Evolutionary conservation across 345 rosid genomes (phyloP).

Genomic region (Eucalyptus sideroxylon): DNA sequence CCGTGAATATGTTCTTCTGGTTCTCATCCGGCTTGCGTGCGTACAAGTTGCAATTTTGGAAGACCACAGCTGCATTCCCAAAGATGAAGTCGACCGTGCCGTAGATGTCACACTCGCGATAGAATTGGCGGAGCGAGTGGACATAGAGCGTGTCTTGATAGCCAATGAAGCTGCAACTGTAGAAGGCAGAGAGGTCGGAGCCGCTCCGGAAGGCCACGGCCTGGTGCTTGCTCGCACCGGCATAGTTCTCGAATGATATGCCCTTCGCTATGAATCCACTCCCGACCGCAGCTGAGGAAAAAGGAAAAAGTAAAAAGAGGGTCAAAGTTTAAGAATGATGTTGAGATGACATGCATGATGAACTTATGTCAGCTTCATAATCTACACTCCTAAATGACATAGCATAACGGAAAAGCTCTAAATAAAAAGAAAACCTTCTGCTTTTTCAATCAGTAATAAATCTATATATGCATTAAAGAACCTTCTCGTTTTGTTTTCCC

Average conservation of each 20-base stretch:
- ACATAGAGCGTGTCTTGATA: slow-evolving; percentile 79
- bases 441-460: background rate
- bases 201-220: slow-evolving; percentile 74
- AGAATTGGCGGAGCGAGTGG: slow-evolving; percentile 61
- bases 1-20: slow-evolving; percentile 53
- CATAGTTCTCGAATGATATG: slow-evolving; percentile 62
- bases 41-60: slow-evolving; percentile 58
- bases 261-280: slow-evolving; percentile 67
- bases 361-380: background rate
- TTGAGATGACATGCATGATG: background rate
- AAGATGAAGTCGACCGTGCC: slow-evolving; percentile 73
- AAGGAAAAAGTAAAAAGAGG: background rate
- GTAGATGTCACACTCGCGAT: slow-evolving; percentile 60
- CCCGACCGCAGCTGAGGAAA: slow-evolving; percentile 50
- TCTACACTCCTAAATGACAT: background rate
- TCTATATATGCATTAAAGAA: background rate
- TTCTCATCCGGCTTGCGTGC: slow-evolving; percentile 54
- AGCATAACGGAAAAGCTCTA: background rate
- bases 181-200: slow-evolving; percentile 66
- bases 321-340: background rate
- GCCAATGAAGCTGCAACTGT: slow-evolving; percentile 53
- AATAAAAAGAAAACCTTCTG: background rate
- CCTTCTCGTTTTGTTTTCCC: background rate
- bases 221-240: slow-evolving; percentile 76
- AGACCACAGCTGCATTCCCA: slow-evolving; percentile 64